Evolutionary conservation across 2,329 filamentous ascomycete genomes (phyloP).

Genomic region (Thelonectria discophora): DNA sequence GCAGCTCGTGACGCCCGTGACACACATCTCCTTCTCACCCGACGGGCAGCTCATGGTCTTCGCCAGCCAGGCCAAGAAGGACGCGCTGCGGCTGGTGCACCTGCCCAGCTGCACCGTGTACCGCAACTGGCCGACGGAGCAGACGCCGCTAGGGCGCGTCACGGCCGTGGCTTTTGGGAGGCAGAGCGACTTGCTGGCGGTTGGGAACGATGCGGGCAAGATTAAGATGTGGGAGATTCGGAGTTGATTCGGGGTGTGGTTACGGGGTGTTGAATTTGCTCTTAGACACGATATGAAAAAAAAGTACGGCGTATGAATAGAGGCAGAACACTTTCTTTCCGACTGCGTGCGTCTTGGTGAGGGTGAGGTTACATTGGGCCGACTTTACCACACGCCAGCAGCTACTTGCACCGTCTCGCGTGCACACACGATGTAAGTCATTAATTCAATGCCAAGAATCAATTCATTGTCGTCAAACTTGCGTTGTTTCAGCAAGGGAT

Average conservation of each 20-base stretch:
- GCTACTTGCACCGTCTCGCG: too few relatives aligned
- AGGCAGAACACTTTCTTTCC: slow-evolving; percentile 12
- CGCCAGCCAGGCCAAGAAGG: slow-evolving; percentile 85
- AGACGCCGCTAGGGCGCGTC: slow-evolving; percentile 87
- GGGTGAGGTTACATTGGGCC: not conserved
- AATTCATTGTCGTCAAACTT: not conserved
- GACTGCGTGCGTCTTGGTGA: not conserved
- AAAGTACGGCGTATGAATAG: slow-evolving; percentile 29
- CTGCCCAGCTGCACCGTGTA: slow-evolving; percentile 93
- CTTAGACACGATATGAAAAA: slow-evolving; percentile 27
- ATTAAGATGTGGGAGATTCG: slow-evolving; percentile 91
- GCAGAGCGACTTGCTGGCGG: slow-evolving; percentile 75
- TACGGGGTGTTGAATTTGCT: not conserved
- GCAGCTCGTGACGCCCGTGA: slow-evolving; percentile 87
- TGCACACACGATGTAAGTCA: too few relatives aligned
- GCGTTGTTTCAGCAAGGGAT: not conserved
- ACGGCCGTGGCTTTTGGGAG: slow-evolving; percentile 75
- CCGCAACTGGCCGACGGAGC: slow-evolving; percentile 93
- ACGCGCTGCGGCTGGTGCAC: slow-evolving; percentile 87
- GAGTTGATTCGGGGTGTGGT: slow-evolving; percentile 53
- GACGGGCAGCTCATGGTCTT: slow-evolving; percentile 92
- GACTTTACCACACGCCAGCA: too few relatives aligned
- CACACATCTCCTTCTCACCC: slow-evolving; percentile 80
- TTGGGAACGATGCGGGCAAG: slow-evolving; percentile 89
- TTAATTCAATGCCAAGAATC: too few relatives aligned